Percentiles rank a stretch among this genome's conserved stretches.
These are phyloP conservation scores for Primulina eburnea DNA, from an alignment of 257 asterid species.

Conservation along the genomic window DNA sequence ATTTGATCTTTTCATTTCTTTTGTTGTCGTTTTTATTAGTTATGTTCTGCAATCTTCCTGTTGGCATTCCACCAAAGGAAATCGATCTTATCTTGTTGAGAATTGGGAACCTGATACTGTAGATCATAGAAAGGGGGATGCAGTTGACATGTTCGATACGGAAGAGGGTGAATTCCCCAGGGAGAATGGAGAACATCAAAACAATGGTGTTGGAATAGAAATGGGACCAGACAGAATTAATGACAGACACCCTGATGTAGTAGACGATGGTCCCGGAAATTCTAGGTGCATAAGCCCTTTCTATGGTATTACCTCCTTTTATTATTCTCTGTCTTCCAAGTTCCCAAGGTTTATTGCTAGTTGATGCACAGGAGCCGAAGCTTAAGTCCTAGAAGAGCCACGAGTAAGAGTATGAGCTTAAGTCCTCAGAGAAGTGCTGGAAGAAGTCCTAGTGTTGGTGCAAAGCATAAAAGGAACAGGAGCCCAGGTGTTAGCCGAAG, in stretches of 20 bases:
- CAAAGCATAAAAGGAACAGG: slow-evolving; percentile 47
- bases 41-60: slow-evolving; percentile 17
- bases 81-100: slow-evolving; percentile 44
- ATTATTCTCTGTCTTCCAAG: slow-evolving; percentile 32
- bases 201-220: slow-evolving; percentile 54
- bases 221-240: slow-evolving; percentile 50
- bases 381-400: slow-evolving; percentile 51
- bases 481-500: slow-evolving; percentile 62
- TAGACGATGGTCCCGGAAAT: slow-evolving; percentile 71
- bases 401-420: slow-evolving; percentile 91
- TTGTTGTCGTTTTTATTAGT: background rate
- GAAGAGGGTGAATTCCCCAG: slow-evolving; percentile 83
- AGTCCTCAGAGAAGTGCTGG: slow-evolving; percentile 65
- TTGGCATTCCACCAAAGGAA: slow-evolving; percentile 33
- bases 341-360: slow-evolving; percentile 31
- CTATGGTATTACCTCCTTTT: slow-evolving; percentile 17
- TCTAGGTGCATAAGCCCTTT: slow-evolving; percentile 56
- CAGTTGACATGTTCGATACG: slow-evolving; percentile 49
- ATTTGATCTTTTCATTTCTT: background rate
- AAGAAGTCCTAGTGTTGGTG: slow-evolving; percentile 48
- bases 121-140: slow-evolving; percentile 41
- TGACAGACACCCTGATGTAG: slow-evolving; percentile 66
- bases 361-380: slow-evolving; percentile 76
- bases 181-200: slow-evolving; percentile 78
- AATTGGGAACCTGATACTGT: slow-evolving; percentile 40